Evolutionary conservation across 352 stramenopile species (phyloP).

Genomic region (Thalassiosira hispida): DNA sequence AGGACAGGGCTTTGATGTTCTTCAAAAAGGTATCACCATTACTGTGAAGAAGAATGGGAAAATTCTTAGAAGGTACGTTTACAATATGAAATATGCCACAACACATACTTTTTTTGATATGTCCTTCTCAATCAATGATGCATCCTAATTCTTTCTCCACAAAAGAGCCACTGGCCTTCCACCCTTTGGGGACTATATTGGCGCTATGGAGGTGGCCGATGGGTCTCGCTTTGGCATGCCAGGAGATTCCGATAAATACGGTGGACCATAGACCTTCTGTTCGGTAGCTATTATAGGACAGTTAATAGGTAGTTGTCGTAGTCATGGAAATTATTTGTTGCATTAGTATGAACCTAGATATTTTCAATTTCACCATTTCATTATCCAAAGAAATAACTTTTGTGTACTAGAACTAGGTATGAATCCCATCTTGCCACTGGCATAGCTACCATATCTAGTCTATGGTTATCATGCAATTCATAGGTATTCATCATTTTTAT

Average conservation of each 20-base stretch:
- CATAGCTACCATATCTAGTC: too few relatives aligned
- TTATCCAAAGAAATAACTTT: too few relatives aligned
- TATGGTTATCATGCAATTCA: too few relatives aligned
- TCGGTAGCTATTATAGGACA: not conserved
- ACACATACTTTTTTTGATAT: not conserved
- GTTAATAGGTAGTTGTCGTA: not conserved
- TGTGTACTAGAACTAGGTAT: too few relatives aligned
- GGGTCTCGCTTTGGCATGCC: constrained; percentile 74
- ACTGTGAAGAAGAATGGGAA: constrained; percentile 83
- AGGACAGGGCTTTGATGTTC: constrained; percentile 77
- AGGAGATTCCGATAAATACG: constrained; percentile 64
- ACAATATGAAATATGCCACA: not conserved
- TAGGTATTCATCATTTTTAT: too few relatives aligned
- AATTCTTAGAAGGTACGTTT: constrained; percentile 59
- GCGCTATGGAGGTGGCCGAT: constrained; percentile 78
- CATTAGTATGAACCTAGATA: too few relatives aligned
- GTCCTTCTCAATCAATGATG: not conserved
- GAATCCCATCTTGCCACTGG: too few relatives aligned
- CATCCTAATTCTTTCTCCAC: not conserved
- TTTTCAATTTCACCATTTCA: too few relatives aligned
- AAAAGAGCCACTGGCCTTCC: constrained; percentile 74
- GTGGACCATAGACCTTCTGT: constrained; percentile 37
- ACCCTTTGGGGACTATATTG: constrained; percentile 60
- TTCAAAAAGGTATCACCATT: constrained; percentile 77
- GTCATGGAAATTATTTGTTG: too few relatives aligned